These are phyloP conservation scores for Triadica sebifera DNA, from an alignment of 345 rosid species.

Conservation along the genomic window DNA sequence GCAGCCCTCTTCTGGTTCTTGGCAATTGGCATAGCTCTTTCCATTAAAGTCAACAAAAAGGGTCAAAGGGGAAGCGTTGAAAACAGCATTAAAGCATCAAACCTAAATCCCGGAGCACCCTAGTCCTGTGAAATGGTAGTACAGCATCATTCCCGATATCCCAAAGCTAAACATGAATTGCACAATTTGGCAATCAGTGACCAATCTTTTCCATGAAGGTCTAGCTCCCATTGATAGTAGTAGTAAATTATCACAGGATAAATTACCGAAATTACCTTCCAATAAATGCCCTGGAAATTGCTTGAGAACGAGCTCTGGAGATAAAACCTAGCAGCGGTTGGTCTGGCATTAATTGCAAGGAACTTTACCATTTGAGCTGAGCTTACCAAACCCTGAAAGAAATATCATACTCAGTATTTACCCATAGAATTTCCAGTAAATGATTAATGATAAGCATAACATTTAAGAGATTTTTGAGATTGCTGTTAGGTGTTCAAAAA, in stretches of 20 bases:
- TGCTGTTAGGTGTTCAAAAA: no score
- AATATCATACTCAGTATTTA: constrained; percentile 30
- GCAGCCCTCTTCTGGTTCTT: neutral
- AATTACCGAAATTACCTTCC: constrained; percentile 70
- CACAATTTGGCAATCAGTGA: constrained; percentile 58
- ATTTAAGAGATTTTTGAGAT: no score
- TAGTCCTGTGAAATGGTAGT: constrained; percentile 40
- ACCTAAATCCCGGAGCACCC: constrained; percentile 61
- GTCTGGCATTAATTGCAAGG: constrained; percentile 91
- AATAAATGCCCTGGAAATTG: constrained; percentile 82
- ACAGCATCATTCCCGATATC: constrained; percentile 36
- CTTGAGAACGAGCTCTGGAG: constrained; percentile 82
- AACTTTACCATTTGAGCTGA: constrained; percentile 94
- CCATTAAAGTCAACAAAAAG: constrained; percentile 51
- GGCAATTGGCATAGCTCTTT: constrained; percentile 46
- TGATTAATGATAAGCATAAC: constrained; percentile 8
- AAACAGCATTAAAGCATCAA: constrained; percentile 56
- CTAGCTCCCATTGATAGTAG: constrained; percentile 51
- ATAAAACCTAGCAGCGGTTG: constrained; percentile 78
- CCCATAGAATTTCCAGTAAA: constrained; percentile 5
- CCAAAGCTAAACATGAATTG: constrained; percentile 54
- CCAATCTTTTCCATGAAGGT: constrained; percentile 63
- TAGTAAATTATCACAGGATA: constrained; percentile 61
- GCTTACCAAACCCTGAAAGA: constrained; percentile 88
- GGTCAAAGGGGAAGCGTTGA: constrained; percentile 47